Evolutionary conservation across 108 stramenopile genomes (phyloP).

Genomic region (Epipyxis sp.): DNA sequence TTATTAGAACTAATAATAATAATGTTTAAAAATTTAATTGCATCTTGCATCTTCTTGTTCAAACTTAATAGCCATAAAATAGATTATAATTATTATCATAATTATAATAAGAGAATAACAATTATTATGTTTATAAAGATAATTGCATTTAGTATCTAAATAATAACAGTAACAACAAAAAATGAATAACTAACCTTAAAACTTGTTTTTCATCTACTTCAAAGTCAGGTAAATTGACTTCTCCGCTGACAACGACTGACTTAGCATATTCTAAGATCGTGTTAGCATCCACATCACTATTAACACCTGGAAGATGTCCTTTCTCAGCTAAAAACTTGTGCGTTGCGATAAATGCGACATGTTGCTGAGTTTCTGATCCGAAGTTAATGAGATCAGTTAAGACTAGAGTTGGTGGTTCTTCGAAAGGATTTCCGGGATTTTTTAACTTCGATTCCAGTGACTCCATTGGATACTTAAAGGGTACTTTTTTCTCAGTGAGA

Average conservation of each 20-base stretch:
- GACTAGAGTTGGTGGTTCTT: constrained; percentile 12
- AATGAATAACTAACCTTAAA: too few relatives aligned
- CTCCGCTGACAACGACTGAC: neutral
- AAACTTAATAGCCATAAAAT: too few relatives aligned
- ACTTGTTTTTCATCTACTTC: constrained; percentile 62
- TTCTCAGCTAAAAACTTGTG: constrained; percentile 49
- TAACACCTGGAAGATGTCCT: constrained; percentile 43
- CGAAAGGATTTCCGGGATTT: constrained; percentile 39
- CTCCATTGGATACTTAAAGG: constrained; percentile 9
- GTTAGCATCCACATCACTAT: constrained; percentile 35
- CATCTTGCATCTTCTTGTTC: too few relatives aligned
- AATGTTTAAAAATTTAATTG: too few relatives aligned
- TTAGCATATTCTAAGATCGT: constrained; percentile 19
- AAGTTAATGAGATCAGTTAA: constrained; percentile 56
- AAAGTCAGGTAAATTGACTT: neutral
- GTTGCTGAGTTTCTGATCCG: constrained; percentile 55
- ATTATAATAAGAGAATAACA: too few relatives aligned
- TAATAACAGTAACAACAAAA: too few relatives aligned
- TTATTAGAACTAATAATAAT: too few relatives aligned
- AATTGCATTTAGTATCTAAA: too few relatives aligned
- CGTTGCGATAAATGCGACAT: constrained; percentile 53
- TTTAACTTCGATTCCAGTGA: constrained; percentile 45
- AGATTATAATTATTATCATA: too few relatives aligned
- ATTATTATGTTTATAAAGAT: too few relatives aligned
- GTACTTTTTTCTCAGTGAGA: constrained; percentile 18